phyloP scores from a whole-genome alignment of 441 rosid species.

The Flueggea neowawraea region DNA sequence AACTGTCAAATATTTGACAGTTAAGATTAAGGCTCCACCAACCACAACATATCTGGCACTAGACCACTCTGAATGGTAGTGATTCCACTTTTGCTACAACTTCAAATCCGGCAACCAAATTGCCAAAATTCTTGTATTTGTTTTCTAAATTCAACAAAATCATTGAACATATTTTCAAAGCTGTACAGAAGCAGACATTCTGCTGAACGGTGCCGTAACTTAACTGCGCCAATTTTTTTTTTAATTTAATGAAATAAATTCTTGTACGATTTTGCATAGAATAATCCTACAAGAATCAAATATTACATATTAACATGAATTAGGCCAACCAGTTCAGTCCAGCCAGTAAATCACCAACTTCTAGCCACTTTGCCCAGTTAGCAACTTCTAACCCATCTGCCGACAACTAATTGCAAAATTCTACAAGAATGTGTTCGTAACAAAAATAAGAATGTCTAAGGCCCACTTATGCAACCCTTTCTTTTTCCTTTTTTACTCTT shows the following conservation, averaged over 20 bases:
- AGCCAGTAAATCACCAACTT: background rate
- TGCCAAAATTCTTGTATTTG: no score
- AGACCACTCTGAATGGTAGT: background rate
- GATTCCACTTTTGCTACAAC: background rate
- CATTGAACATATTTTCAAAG: background rate
- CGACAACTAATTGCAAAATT: background rate
- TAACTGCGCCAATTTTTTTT: background rate
- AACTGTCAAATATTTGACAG: background rate
- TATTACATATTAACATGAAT: conserved; percentile 20
- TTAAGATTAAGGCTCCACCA: no score
- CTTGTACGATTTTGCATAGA: conserved; percentile 8
- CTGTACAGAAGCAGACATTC: background rate
- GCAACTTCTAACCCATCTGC: background rate
- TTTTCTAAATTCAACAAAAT: background rate
- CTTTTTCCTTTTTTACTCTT: background rate
- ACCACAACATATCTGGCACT: no score
- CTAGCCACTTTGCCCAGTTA: background rate
- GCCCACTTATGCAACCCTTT: background rate
- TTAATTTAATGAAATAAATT: conserved; percentile 3
- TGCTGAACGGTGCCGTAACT: no score
- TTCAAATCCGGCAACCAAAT: background rate
- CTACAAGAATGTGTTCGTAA: background rate
- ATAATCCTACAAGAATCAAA: conserved; percentile 20
- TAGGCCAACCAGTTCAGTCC: background rate
- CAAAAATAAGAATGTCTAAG: background rate